These are phyloP conservation scores for Trichoderma virens DNA, from an alignment of 495 filamentous ascomycete species.

Conservation along the genomic window DNA sequence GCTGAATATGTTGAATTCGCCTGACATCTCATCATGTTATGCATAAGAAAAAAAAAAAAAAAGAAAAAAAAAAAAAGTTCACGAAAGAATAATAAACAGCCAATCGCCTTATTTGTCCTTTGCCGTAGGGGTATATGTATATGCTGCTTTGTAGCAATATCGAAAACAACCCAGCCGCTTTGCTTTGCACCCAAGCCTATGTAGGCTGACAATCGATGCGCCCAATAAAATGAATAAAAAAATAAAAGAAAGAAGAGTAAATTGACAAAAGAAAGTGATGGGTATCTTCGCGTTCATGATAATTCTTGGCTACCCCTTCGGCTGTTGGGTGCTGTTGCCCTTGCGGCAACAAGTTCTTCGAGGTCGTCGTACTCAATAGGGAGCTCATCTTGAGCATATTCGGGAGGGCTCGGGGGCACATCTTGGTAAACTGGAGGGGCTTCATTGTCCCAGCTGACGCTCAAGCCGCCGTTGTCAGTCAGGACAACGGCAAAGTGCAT, in stretches of 20 bases:
- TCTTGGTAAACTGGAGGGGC: conserved; percentile 91
- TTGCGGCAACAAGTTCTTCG: neutral
- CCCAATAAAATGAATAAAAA: neutral
- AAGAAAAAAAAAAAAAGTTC: neutral
- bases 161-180: neutral
- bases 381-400: conserved; percentile 42
- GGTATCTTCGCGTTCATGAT: neutral
- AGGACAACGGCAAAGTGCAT: conserved; percentile 82
- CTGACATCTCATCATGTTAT: neutral
- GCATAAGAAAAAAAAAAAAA: neutral
- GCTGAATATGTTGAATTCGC: neutral
- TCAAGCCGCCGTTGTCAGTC: conserved; percentile 78
- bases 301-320: conserved; percentile 6
- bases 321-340: conserved; percentile 5
- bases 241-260: neutral
- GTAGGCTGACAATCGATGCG: neutral
- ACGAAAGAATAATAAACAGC: neutral
- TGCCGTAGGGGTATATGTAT: neutral
- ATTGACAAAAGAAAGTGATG: neutral
- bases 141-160: neutral
- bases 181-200: neutral
- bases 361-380: neutral
- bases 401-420: conserved; percentile 79
- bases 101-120: neutral
- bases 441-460: conserved; percentile 97